Evolutionary conservation across 805 yeast species (phyloP).

Genomic region (Kuraishia ogatae): DNA sequence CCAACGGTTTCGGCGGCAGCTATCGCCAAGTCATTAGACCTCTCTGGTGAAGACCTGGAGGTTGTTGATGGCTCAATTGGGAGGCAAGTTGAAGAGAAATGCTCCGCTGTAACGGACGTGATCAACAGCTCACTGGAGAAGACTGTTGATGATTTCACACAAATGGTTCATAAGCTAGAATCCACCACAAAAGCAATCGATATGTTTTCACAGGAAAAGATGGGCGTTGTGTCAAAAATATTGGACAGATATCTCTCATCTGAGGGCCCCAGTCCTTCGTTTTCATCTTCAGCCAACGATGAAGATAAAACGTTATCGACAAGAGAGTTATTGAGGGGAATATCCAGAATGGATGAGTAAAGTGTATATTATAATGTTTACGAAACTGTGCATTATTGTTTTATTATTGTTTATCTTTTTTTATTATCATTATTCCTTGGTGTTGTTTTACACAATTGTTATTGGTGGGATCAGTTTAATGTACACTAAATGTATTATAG

Average conservation of each 20-base stretch:
- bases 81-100: neutral
- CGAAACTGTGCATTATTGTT: conserved; percentile 1
- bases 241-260: conserved; percentile 12
- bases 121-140: neutral
- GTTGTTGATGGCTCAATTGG: neutral
- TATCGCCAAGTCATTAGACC: neutral
- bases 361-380: neutral
- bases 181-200: conserved; percentile 15
- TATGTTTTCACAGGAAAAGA: conserved; percentile 12
- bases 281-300: neutral
- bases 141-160: conserved; percentile 29
- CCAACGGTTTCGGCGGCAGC: neutral
- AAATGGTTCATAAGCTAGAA: conserved; percentile 17
- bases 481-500: too few relatives aligned
- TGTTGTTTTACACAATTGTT: too few relatives aligned
- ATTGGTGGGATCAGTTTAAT: too few relatives aligned
- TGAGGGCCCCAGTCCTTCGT: neutral
- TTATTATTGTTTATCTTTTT: neutral
- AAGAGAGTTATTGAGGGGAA: conserved; percentile 1
- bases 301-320: neutral
- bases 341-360: neutral
- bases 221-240: conserved; percentile 11
- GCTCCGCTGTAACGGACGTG: neutral
- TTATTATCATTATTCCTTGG: neutral
- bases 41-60: neutral